Evolutionary conservation across 2,329 filamentous ascomycete genomes (phyloP).

Genomic region (Exserohilum turcica): DNA sequence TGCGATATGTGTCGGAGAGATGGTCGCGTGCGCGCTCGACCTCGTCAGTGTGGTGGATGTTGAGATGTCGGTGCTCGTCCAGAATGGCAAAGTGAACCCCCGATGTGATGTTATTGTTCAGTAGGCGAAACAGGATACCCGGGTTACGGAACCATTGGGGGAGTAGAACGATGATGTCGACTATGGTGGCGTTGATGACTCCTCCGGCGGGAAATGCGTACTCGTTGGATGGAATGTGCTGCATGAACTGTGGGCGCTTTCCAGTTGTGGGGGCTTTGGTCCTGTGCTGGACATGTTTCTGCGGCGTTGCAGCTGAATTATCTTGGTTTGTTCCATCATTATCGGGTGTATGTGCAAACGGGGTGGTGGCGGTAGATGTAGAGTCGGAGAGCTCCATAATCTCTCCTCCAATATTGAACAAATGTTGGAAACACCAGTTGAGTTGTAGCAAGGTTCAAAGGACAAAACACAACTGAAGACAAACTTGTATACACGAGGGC

Average conservation of each 20-base stretch:
- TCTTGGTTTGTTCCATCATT: neutral
- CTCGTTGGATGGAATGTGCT: slow-evolving; percentile 12
- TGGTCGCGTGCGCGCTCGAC: slow-evolving; percentile 13
- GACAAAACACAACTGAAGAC: neutral
- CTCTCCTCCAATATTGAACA: neutral
- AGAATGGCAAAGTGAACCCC: slow-evolving; percentile 23
- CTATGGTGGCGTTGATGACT: slow-evolving; percentile 23
- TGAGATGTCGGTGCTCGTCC: slow-evolving; percentile 16
- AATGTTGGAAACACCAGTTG: neutral
- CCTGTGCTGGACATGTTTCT: neutral
- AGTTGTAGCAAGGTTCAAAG: neutral
- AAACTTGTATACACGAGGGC: neutral
- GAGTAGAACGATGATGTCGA: slow-evolving; percentile 23
- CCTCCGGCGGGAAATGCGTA: slow-evolving; percentile 8
- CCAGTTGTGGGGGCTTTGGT: neutral
- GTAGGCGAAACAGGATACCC: slow-evolving; percentile 13
- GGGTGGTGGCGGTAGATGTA: no score
- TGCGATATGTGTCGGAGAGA: slow-evolving; percentile 24
- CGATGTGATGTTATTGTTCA: slow-evolving; percentile 22
- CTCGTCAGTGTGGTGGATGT: slow-evolving; percentile 1
- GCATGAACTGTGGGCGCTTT: slow-evolving; percentile 6
- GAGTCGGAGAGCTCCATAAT: neutral
- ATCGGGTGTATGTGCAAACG: neutral
- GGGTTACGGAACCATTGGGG: slow-evolving; percentile 26
- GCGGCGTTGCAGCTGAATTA: neutral